These are phyloP conservation scores for Xylaria digitata DNA, from an alignment of 2,329 filamentous ascomycete genomes.

Conservation along the genomic window DNA sequence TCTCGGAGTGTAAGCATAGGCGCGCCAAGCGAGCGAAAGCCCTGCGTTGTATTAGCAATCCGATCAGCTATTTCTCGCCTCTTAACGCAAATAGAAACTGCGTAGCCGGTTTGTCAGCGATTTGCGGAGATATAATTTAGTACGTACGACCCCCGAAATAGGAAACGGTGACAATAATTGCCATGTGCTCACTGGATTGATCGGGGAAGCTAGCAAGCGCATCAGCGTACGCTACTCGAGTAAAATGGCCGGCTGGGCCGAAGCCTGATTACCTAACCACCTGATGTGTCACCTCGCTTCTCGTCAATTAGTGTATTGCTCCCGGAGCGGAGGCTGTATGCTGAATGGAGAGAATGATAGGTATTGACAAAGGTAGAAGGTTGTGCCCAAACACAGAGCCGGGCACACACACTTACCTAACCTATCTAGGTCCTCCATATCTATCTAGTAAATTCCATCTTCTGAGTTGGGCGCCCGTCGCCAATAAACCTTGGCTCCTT, in stretches of 20 bases:
- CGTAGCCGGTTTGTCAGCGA: slow-evolving; percentile 15
- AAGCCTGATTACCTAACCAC: slow-evolving; percentile 23
- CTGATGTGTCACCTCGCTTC: slow-evolving; percentile 17
- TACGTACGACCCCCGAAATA: background rate
- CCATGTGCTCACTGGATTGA: slow-evolving; percentile 2
- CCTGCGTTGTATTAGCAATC: slow-evolving; percentile 32
- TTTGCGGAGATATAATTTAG: slow-evolving; percentile 13
- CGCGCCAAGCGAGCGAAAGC: slow-evolving; percentile 22
- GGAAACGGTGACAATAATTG: slow-evolving; percentile 1
- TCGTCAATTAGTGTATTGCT: background rate
- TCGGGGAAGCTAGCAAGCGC: slow-evolving; percentile 5
- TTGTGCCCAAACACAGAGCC: slow-evolving; percentile 11
- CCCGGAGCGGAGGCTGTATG: slow-evolving; percentile 20
- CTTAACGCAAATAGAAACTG: slow-evolving; percentile 2
- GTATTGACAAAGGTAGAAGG: background rate
- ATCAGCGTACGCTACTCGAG: background rate
- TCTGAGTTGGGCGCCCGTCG: slow-evolving; percentile 6
- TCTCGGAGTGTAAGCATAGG: slow-evolving; percentile 14
- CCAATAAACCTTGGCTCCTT: background rate
- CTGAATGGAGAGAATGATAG: background rate
- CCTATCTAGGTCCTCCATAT: background rate
- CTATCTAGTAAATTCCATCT: background rate
- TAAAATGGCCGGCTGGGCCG: slow-evolving; percentile 21
- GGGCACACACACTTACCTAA: slow-evolving; percentile 7
- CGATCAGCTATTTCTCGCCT: slow-evolving; percentile 22